phyloP scores from a whole-genome alignment of 179 eudicot genomes.

The Silene noctiflora region DNA sequence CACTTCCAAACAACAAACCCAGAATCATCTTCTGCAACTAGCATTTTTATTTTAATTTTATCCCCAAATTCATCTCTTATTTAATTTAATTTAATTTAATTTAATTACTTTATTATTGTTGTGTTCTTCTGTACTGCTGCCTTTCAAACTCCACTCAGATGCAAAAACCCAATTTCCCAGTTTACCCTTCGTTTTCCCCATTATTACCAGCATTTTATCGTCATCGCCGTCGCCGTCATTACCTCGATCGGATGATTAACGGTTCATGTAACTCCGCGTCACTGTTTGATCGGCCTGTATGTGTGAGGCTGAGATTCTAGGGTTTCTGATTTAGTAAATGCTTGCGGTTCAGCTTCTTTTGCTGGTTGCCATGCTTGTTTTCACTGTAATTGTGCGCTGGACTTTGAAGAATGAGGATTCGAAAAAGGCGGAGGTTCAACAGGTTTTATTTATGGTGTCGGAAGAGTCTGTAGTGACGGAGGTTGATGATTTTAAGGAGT shows the following conservation, averaged over 20 bases:
- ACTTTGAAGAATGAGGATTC: conserved; percentile 26
- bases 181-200: conserved; percentile 19
- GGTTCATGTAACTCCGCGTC: conserved; percentile 8
- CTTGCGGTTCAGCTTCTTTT: conserved; percentile 29
- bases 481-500: conserved; percentile 3
- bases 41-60: neutral
- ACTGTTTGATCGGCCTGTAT: conserved; percentile 19
- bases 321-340: conserved; percentile 28
- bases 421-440: conserved; percentile 6
- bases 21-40: conserved; percentile 6
- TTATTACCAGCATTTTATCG: conserved; percentile 20
- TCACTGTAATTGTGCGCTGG: conserved; percentile 32
- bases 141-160: conserved; percentile 24
- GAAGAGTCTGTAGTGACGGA: conserved; percentile 4
- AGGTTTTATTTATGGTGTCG: neutral
- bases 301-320: conserved; percentile 24
- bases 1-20: conserved; percentile 1
- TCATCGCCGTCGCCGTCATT: conserved; percentile 23
- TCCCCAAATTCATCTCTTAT: too few relatives aligned
- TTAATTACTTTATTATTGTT: neutral
- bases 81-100: too few relatives aligned
- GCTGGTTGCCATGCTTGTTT: conserved; percentile 22
- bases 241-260: conserved; percentile 11
- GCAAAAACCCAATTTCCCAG: conserved; percentile 28
- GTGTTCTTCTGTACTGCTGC: too few relatives aligned